Conservation (phyloP, 2,329 filamentous ascomycete genomes). For the Coniochaeta ligniaria region DNA sequence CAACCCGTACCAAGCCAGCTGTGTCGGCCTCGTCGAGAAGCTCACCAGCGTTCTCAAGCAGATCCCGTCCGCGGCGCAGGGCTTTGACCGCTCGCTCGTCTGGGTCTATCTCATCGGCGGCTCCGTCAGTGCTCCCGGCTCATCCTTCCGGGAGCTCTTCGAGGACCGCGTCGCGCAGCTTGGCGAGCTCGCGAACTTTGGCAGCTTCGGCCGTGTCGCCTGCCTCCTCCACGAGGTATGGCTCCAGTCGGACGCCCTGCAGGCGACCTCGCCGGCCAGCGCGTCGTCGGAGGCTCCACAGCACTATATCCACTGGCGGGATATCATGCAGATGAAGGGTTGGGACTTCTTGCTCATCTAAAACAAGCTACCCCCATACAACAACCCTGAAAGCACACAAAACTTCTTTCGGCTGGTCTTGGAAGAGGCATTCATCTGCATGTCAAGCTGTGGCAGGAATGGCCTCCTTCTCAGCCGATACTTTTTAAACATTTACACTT, state of each 20-base stretch:
- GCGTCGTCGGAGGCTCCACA: slow-evolving; percentile 24
- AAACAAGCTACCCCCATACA: slow-evolving; percentile 9
- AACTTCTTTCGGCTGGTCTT: slow-evolving; percentile 7
- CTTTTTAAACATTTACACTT: slow-evolving; percentile 5
- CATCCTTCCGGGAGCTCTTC: slow-evolving; percentile 71
- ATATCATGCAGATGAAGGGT: slow-evolving; percentile 83
- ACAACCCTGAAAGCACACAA: slow-evolving; percentile 2
- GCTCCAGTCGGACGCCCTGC: slow-evolving; percentile 59
- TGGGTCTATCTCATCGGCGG: slow-evolving; percentile 92
- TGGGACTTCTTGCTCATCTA: slow-evolving; percentile 92
- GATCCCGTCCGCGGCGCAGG: slow-evolving; percentile 73
- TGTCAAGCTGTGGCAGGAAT: slow-evolving; percentile 13
- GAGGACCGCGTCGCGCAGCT: slow-evolving; percentile 66
- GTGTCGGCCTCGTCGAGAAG: slow-evolving; percentile 68
- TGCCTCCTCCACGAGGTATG: slow-evolving; percentile 78
- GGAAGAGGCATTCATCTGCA: slow-evolving; percentile 15
- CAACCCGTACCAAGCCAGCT: slow-evolving; percentile 66
- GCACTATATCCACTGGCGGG: slow-evolving; percentile 85
- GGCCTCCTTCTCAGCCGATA: slow-evolving; percentile 10
- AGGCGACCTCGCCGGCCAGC: slow-evolving; percentile 21
- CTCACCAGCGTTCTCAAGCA: slow-evolving; percentile 69
- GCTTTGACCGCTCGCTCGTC: slow-evolving; percentile 83
- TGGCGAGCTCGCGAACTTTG: slow-evolving; percentile 69
- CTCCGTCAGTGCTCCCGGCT: slow-evolving; percentile 64
- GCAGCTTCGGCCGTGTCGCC: slow-evolving; percentile 78